Evolutionary conservation across 1,284 basidiomycete genomes (phyloP).

Genomic region (Ustilago curta): DNA sequence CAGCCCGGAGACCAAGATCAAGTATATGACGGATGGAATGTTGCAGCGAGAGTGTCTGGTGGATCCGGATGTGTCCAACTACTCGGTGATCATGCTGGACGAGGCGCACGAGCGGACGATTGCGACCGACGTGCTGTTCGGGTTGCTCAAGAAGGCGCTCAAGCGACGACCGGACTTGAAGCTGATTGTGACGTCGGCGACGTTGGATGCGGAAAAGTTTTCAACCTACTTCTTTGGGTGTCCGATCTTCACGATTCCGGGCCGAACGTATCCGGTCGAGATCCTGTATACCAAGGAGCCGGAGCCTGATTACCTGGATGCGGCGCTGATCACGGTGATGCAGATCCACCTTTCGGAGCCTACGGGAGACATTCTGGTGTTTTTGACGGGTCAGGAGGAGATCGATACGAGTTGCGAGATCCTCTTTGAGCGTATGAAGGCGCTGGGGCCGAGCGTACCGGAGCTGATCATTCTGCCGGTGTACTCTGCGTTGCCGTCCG

Average conservation of each 20-base stretch:
- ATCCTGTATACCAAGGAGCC: conserved; percentile 98
- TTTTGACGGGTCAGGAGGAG: conserved; percentile 96
- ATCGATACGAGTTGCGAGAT: conserved; percentile 98
- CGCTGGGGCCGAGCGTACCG: conserved; percentile 93
- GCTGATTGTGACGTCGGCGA: conserved; percentile 97
- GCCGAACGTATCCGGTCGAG: conserved; percentile 98
- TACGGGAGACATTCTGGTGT: conserved; percentile 93
- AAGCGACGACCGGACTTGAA: conserved; percentile 94
- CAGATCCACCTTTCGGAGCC: conserved; percentile 99
- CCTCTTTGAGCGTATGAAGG: conserved; percentile 97
- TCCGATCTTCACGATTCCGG: conserved; percentile 99
- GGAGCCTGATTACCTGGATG: conserved; percentile 97
- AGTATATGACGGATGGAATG: conserved; percentile 99
- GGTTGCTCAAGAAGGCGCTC: conserved; percentile 94
- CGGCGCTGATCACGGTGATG: conserved; percentile 97
- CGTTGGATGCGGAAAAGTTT: conserved; percentile 99
- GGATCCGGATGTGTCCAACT: conserved; percentile 90
- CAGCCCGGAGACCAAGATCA: conserved; percentile 96
- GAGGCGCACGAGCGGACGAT: conserved; percentile 99
- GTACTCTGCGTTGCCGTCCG: conserved; percentile 95
- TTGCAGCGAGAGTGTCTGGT: conserved; percentile 94
- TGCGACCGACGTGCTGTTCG: conserved; percentile 96
- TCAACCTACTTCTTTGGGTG: conserved; percentile 98
- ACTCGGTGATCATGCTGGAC: conserved; percentile 97
- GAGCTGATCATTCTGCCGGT: conserved; percentile 96